A percentile compares a stretch with the other conserved stretches of the same genome.
phyloP scores from a whole-genome alignment of 2,329 filamentous ascomycete species.

The Whalleya microplaca region DNA sequence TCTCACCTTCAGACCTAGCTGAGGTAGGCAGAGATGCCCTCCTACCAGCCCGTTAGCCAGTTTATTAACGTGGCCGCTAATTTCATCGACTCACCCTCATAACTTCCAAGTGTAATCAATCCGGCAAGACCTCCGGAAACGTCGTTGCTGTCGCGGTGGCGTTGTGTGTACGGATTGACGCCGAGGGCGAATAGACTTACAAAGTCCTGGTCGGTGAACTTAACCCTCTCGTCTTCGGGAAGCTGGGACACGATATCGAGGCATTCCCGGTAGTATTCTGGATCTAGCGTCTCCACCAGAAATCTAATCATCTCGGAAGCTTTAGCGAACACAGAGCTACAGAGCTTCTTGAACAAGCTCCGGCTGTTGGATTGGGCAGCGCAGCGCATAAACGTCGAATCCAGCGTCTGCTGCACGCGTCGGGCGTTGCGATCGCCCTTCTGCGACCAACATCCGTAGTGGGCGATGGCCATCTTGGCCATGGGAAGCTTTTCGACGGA shows the following conservation, averaged over 20 bases:
- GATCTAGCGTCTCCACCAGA: conserved; percentile 8
- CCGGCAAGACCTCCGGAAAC: conserved; percentile 9
- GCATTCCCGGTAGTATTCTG: conserved; percentile 2
- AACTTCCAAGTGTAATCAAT: conserved; percentile 8
- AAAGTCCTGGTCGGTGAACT: not conserved
- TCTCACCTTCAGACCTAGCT: not conserved
- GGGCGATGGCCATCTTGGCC: conserved; percentile 16
- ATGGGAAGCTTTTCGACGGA: conserved; percentile 11
- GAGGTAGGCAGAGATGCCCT: not conserved
- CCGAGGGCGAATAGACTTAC: conserved; percentile 1
- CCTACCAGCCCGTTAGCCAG: not conserved
- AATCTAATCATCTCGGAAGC: conserved; percentile 5
- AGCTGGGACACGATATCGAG: not conserved
- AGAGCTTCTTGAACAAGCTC: not conserved
- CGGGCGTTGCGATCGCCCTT: conserved; percentile 2
- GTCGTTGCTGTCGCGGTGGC: conserved; percentile 12
- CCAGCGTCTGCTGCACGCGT: not conserved
- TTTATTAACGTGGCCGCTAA: no score
- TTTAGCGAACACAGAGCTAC: conserved; percentile 4
- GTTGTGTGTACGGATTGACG: conserved; percentile 1
- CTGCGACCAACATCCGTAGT: conserved; percentile 20
- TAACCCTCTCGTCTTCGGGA: not conserved
- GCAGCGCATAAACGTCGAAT: not conserved
- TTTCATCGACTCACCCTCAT: not conserved
- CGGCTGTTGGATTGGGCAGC: not conserved